Evolutionary conservation across 768 basidiomycete genomes (phyloP), one percentile per base, ranked within the genome.

Genomic region (Amanita pseudoporphyria): DNA sequence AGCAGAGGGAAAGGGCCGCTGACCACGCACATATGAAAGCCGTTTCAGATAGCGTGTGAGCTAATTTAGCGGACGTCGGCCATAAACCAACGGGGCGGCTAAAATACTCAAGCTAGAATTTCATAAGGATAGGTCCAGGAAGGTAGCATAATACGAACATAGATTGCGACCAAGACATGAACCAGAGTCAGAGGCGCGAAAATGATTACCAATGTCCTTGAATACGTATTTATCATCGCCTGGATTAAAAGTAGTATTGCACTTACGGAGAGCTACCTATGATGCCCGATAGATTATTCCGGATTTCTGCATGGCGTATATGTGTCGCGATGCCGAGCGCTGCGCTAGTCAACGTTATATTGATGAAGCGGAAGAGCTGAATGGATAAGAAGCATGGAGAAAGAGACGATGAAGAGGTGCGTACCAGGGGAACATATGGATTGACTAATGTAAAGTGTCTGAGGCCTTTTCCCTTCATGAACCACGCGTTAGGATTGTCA

Each of bases 1-100:
- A 90, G 54, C 79, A 81, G 47, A 94, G 82, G 14, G 89, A 88
- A 47, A 94, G 74, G 13, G 86, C 82, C 28, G 89, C 87, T 51
- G 88, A 90, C 90, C 91, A 95, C n/a, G 85, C 79, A 65, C 91
- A 94, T 57, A 92, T 91, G 63, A 90, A 92, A 48, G 90, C 71
- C 39, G 92, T 85, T 70, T 95, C 93, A 40, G 81, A 76, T 28
- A 94, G 77, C 6, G 91, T 94, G 60, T 93, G 84, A 2, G 85
- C 79, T 32, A 93, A 77, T 65, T 94, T 94, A 44, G 72, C 80
- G 28, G 88, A 89, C 28, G 92, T 91, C 45, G 78, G 75, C 93
- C 93, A 95, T 26, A 95, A 70, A n/a, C 92, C 93, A 19, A 95
- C 69, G 5, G 93, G 92, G 31, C 85, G 81, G 35, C 92, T 87